Conservation (phyloP, 2,329 filamentous ascomycete species). For the Cyphellophora attinorum region DNA sequence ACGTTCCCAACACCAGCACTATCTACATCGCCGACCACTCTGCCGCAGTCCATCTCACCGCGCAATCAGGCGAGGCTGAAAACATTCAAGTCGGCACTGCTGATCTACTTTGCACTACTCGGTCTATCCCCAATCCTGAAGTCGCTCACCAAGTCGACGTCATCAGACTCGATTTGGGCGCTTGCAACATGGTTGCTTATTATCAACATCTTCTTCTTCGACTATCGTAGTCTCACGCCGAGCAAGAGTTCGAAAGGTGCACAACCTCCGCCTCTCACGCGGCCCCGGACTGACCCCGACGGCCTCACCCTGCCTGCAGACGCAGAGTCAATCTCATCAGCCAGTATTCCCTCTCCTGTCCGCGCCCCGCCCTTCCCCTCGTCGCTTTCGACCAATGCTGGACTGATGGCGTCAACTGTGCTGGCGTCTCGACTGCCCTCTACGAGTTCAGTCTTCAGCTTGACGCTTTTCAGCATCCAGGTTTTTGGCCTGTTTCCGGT, state of each 20-base stretch:
- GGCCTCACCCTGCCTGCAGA: constrained; percentile 5
- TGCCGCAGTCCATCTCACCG: constrained; percentile 35
- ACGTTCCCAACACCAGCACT: constrained; percentile 17
- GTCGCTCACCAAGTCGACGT: constrained; percentile 87
- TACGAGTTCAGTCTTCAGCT: constrained; percentile 86
- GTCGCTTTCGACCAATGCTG: constrained; percentile 83
- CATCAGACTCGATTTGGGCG: constrained; percentile 92
- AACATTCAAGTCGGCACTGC: constrained; percentile 81
- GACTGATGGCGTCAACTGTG: constrained; percentile 91
- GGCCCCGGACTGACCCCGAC: constrained; percentile 1
- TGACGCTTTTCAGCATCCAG: constrained; percentile 93
- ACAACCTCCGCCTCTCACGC: neutral
- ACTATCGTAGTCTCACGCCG: constrained; percentile 60
- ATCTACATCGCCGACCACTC: constrained; percentile 23
- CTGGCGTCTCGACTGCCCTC: constrained; percentile 80
- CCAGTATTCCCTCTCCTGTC: constrained; percentile 5
- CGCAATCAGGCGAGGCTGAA: constrained; percentile 57
- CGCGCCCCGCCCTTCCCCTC: constrained; percentile 40
- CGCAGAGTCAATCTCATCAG: constrained; percentile 5
- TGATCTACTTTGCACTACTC: constrained; percentile 87
- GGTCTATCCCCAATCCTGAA: constrained; percentile 93
- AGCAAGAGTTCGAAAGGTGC: constrained; percentile 2
- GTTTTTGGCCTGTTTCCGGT: constrained; percentile 98
- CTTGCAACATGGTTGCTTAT: constrained; percentile 86
- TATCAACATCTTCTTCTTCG: constrained; percentile 97